phyloP scores from a whole-genome alignment of 164 flowering plant species.

The Saururus chinensis region DNA sequence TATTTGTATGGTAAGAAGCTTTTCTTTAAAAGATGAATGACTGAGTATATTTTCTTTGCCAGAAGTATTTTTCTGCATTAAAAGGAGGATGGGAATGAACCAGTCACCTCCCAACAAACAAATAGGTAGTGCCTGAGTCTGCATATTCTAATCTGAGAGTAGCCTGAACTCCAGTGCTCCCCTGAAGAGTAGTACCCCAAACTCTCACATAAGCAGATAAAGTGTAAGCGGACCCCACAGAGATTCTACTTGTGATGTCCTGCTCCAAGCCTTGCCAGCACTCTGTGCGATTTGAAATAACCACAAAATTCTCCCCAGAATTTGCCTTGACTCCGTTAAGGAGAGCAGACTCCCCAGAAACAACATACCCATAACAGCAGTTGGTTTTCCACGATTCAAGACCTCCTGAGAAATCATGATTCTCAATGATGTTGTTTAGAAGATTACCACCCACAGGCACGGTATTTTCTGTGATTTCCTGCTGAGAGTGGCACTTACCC shows the following conservation, averaged over 20 bases:
- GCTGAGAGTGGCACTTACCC: background rate
- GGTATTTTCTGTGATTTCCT: background rate
- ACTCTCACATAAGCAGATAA: conserved; percentile 68
- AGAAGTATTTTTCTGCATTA: no score
- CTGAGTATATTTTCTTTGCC: background rate
- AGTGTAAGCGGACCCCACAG: conserved; percentile 35
- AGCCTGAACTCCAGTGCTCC: conserved; percentile 45
- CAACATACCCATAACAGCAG: conserved; percentile 54
- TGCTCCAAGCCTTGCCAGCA: conserved; percentile 91
- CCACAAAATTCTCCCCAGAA: conserved; percentile 42
- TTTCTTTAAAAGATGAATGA: background rate
- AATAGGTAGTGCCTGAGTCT: conserved; percentile 30
- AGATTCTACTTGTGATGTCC: conserved; percentile 61
- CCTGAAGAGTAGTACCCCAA: conserved; percentile 39
- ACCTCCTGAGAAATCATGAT: conserved; percentile 73
- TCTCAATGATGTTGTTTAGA: conserved; percentile 38
- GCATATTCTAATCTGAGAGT: conserved; percentile 56
- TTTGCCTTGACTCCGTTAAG: conserved; percentile 22
- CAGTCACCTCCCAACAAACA: conserved; percentile 53
- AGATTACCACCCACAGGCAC: background rate
- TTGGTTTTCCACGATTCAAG: conserved; percentile 65
- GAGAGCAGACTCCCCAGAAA: conserved; percentile 26
- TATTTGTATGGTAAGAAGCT: background rate
- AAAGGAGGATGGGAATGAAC: background rate
- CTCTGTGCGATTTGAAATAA: conserved; percentile 51